Conservation (phyloP, 495 filamentous ascomycete species). For the Aspergillus heteromorphus region DNA sequence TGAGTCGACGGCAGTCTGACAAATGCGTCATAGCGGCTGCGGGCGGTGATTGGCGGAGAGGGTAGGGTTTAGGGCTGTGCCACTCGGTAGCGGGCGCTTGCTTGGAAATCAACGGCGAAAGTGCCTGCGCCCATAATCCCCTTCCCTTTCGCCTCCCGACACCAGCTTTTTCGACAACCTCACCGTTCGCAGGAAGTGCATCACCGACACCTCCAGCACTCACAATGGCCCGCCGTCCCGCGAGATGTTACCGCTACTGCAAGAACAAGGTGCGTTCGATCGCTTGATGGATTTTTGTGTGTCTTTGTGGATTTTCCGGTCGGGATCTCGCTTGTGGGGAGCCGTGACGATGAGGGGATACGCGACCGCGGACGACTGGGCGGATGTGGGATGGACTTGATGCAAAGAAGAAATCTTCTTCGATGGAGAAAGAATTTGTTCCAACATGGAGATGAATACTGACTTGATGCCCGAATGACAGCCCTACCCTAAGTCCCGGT, state of each 20-base stretch:
- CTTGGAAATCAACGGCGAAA: conserved; percentile 46
- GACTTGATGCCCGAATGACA: conserved; percentile 35
- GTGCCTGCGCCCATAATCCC: conserved; percentile 26
- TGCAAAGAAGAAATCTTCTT: background rate
- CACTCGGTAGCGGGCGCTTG: conserved; percentile 38
- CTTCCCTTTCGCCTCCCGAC: conserved; percentile 37
- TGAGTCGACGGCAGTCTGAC: conserved; percentile 10
- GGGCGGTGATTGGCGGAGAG: conserved; percentile 26
- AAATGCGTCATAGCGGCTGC: conserved; percentile 15
- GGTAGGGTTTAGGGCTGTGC: conserved; percentile 46
- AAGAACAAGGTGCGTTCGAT: conserved; percentile 91
- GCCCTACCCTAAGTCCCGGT: conserved; percentile 99
- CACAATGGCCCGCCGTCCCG: conserved; percentile 97
- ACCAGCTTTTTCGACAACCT: conserved; percentile 33
- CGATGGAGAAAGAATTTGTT: background rate
- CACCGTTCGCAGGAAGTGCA: conserved; percentile 51
- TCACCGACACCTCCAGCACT: conserved; percentile 54
- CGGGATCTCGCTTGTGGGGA: conserved; percentile 32
- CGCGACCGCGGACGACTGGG: background rate
- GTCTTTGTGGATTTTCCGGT: conserved; percentile 19
- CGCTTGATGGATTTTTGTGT: conserved; percentile 10
- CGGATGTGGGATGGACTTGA: background rate
- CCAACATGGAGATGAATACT: conserved; percentile 16
- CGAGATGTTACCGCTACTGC: conserved; percentile 99
- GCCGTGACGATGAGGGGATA: background rate